Base-by-base conservation (phyloP, 169 alveolate genomes). In the Plasmodium fragile region DNA sequence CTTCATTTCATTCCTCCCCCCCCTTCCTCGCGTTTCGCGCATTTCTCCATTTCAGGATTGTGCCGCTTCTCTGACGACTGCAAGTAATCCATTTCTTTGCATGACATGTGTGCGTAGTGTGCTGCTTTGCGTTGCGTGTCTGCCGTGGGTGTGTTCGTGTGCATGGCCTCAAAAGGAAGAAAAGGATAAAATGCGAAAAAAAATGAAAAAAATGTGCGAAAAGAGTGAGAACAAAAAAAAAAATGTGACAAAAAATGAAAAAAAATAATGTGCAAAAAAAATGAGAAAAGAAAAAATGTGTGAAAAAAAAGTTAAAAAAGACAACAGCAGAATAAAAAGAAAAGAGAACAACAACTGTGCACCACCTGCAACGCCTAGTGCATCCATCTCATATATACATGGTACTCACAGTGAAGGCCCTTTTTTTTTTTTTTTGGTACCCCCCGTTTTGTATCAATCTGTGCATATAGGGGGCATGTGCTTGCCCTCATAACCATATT, bases 51-150 rank as follows among this genome's bases (percentile, higher is more conserved):
- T 91, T 65, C 80, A 91, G 94, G 94, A 91, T 30, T 90, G 22
- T 91, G 94, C 92, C 94, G 94, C 81, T 91, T 52, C 49, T 45
- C 82, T 41, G 77, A 81, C 45, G 94, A 91, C 72, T 91, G 94
- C 94, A 91, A 91, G 94, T 91, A 91, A 91, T 36, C 43, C 30
- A 82, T 69, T 3, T 30, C 6, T 82, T n/a, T 43, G 34, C 25
- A 39, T 82, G 75, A 13, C n/a, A n/a, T 73, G 82, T 36, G 7
- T 59, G 34, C 72, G 39, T 75, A 16, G 25, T 72, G 55, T 83
- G 52, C 73, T 16, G 39, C 34, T 87, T 53, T 32, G 28, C 41
- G 69, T 45, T 72, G 41, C 39, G 53, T 52, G 10, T 18, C 30
- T 65, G 75, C 36, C 59, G 59, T 49, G 59, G 59, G 59, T 49